Conservation (phyloP, 306 rosid genomes). For the barrel medic (Medicago truncatula) region MtrunA17r5.0-ANR NC_053045.1:57310501-57311000, state of each 20-base stretch:
- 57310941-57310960: conserved; percentile 40
- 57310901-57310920: conserved; percentile 41
- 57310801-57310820: conserved; percentile 13
- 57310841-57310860: conserved; percentile 30
- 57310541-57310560: conserved; percentile 40
- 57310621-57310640: conserved; percentile 34
- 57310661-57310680: not conserved
- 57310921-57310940: conserved; percentile 36
- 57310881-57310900: not conserved
- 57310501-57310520: conserved; percentile 22
- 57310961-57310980: conserved; percentile 20
- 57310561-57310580: conserved; percentile 24
- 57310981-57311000: conserved; percentile 39
- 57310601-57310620: conserved; percentile 35
- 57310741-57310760: conserved; percentile 11
- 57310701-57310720: conserved; percentile 1
- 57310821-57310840: not conserved
- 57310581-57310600: conserved; percentile 14
- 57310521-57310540: conserved; percentile 31
- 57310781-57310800: conserved; percentile 27
- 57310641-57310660: conserved; percentile 2
- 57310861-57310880: conserved; percentile 17
- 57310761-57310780: conserved; percentile 1
- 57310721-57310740: not conserved
- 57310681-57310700: conserved; percentile 23